These are phyloP conservation scores for Carallia pectinifolia DNA, from an alignment of 345 rosid species.

Conservation along the genomic window DNA sequence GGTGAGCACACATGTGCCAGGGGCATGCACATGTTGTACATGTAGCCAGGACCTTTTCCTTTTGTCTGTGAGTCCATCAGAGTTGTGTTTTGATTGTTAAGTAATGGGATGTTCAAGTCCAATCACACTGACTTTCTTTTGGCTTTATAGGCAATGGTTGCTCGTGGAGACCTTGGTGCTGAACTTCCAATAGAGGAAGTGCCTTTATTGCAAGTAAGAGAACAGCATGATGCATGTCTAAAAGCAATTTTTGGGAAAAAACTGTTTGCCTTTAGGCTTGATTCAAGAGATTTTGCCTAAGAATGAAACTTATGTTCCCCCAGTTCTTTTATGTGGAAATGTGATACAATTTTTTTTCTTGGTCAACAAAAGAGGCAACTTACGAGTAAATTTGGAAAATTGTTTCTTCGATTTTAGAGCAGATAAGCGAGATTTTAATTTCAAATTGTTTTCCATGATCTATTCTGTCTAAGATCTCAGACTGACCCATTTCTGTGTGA, in stretches of 20 bases:
- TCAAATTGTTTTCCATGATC: background rate
- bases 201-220: conserved; percentile 83
- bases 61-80: background rate
- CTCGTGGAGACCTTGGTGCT: conserved; percentile 99
- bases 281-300: background rate
- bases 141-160: conserved; percentile 86
- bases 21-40: background rate
- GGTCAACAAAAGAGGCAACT: background rate
- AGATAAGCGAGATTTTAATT: background rate
- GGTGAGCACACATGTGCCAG: background rate
- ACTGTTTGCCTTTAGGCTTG: background rate
- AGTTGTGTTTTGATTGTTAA: background rate
- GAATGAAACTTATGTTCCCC: background rate
- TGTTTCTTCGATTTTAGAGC: background rate
- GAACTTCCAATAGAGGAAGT: conserved; percentile 99
- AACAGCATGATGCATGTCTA: background rate
- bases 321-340: too few species aligned
- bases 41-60: background rate
- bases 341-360: too few species aligned
- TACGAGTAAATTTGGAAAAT: background rate
- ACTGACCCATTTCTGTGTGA: background rate
- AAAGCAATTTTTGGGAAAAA: background rate
- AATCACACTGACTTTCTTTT: conserved; percentile 1
- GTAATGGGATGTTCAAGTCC: background rate
- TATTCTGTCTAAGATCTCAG: background rate